A percentile compares a stretch with the other conserved stretches of the same genome.
These are phyloP conservation scores for Diaporthe ampelina DNA, from an alignment of 2,329 filamentous ascomycete genomes.

Conservation along the genomic window DNA sequence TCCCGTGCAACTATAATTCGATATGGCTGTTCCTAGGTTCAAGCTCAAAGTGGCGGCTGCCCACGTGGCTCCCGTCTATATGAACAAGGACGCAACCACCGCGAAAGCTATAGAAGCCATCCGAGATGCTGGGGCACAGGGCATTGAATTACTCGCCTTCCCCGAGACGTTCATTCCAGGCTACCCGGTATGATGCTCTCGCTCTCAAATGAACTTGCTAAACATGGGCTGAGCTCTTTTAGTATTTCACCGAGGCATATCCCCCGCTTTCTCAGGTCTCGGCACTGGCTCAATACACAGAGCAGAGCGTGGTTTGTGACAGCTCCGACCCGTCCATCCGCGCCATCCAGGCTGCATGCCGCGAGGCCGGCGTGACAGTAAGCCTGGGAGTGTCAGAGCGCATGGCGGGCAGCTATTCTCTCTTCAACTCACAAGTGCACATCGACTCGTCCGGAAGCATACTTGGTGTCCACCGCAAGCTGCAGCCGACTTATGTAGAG, in stretches of 20 bases:
- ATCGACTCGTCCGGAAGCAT: conserved; percentile 47
- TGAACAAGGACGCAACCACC: conserved; percentile 45
- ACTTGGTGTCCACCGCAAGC: conserved; percentile 50
- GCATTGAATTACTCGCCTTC: conserved; percentile 45
- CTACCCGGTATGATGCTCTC: conserved; percentile 41
- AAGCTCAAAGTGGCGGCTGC: conserved; percentile 44
- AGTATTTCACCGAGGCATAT: conserved; percentile 47
- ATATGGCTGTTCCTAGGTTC: conserved; percentile 38
- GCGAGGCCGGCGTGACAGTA: conserved; percentile 42
- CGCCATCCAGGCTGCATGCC: conserved; percentile 44
- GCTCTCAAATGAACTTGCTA: not conserved
- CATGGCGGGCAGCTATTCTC: conserved; percentile 45
- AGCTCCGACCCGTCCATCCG: conserved; percentile 40
- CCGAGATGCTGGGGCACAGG: conserved; percentile 39
- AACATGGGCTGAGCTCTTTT: not conserved
- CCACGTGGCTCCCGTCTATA: conserved; percentile 46
- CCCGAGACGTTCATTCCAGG: conserved; percentile 47
- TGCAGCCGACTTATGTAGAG: conserved; percentile 51
- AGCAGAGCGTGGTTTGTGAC: conserved; percentile 44
- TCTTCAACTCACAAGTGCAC: conserved; percentile 50
- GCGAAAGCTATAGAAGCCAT: conserved; percentile 43
- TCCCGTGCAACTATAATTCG: too few relatives aligned
- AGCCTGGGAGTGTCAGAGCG: conserved; percentile 47
- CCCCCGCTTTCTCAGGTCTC: conserved; percentile 43
- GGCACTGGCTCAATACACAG: conserved; percentile 45